phyloP scores from a whole-genome alignment of 2,329 filamentous ascomycete species.

The Ceratocystis colombiana region DNA sequence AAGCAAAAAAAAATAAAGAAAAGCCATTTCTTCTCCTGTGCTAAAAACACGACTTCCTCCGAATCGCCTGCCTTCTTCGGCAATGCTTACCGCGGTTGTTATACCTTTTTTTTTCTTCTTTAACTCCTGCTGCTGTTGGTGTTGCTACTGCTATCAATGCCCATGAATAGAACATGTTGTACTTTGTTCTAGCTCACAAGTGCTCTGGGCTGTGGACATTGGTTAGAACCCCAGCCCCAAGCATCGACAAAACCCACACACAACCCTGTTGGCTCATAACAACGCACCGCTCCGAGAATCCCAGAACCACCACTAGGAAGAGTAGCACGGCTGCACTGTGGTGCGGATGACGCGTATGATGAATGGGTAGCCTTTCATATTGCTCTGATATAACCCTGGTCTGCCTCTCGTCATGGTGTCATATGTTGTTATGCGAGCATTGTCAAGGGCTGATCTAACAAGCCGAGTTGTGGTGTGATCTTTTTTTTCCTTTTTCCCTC shows the following conservation, averaged over 20 bases:
- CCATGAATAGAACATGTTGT: background rate
- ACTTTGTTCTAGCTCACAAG: too few relatives aligned
- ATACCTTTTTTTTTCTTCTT: background rate
- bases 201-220: background rate
- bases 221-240: background rate
- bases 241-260: background rate
- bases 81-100: background rate
- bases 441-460: conserved; percentile 9
- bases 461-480: conserved; percentile 7
- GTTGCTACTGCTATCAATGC: background rate
- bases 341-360: background rate
- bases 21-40: background rate
- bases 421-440: conserved; percentile 7
- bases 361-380: background rate
- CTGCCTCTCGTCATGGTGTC: conserved; percentile 1
- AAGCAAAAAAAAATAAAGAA: background rate
- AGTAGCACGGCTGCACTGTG: background rate
- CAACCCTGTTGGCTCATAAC: conserved; percentile 10
- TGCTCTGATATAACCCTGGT: conserved; percentile 6
- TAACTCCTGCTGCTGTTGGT: background rate
- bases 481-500: background rate
- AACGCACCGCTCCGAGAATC: conserved; percentile 1
- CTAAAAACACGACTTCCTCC: background rate
- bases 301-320: background rate
- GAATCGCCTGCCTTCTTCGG: background rate